Percentiles rank a stretch among this genome's conserved stretches.
Evolutionary conservation across 805 yeast genomes (phyloP).

Genomic region (Debaryomyces tyrocola): DNA sequence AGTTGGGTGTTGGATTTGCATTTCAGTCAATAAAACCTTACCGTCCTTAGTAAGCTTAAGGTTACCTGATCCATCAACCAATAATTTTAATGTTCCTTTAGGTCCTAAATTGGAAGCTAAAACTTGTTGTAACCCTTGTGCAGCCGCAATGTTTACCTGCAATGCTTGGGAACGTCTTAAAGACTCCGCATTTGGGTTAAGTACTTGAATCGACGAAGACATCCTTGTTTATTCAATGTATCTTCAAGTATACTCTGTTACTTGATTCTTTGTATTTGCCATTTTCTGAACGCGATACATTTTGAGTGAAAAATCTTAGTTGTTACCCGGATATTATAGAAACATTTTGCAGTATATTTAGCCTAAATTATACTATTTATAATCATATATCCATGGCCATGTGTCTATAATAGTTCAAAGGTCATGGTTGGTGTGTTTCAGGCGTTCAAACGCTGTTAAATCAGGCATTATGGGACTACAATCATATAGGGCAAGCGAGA

Average conservation of each 20-base stretch:
- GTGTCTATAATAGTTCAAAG: no score
- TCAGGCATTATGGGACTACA: no score
- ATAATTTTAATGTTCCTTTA: conserved; percentile 92
- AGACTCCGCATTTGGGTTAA: conserved; percentile 98
- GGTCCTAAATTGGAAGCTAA: conserved; percentile 93
- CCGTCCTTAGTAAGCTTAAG: conserved; percentile 97
- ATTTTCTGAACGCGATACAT: conserved; percentile 6
- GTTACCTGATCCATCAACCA: conserved; percentile 95
- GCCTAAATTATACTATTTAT: no score
- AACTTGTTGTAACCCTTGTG: conserved; percentile 94
- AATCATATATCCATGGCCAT: no score
- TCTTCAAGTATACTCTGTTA: not conserved
- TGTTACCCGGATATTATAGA: conserved; percentile 1
- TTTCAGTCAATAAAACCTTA: conserved; percentile 85
- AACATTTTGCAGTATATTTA: no score
- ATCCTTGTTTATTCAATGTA: conserved; percentile 11
- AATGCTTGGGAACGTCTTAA: conserved; percentile 92
- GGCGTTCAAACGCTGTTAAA: no score
- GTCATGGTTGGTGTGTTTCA: no score
- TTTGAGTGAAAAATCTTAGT: not conserved
- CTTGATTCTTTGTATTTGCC: conserved; percentile 3
- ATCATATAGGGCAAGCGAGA: no score
- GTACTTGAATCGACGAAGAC: conserved; percentile 75
- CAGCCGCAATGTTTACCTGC: conserved; percentile 93
- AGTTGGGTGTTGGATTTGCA: conserved; percentile 77